Conservation (phyloP, 805 yeast species). For the Komagataella pseudopastoris region DNA sequence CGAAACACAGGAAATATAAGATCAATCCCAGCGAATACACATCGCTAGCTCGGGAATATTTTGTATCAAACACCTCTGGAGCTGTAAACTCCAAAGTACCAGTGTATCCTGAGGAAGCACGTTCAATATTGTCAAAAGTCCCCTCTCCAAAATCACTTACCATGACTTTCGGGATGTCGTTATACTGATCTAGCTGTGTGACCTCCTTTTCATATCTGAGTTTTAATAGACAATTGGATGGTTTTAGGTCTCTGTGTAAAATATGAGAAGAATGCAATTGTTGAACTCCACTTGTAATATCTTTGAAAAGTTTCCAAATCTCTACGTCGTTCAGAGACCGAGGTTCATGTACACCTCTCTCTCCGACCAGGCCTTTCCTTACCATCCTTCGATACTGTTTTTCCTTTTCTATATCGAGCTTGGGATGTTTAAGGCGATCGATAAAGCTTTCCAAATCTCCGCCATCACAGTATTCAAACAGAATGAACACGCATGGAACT, state of each 20-base stretch:
- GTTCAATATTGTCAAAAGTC: conserved; percentile 49
- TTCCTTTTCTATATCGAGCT: conserved; percentile 22
- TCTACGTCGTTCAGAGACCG: conserved; percentile 36
- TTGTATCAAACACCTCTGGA: conserved; percentile 57
- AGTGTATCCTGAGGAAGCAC: conserved; percentile 69
- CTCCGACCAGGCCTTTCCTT: conserved; percentile 6
- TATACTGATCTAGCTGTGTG: conserved; percentile 9
- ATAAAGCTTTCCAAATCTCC: conserved; percentile 72
- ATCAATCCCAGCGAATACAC: conserved; percentile 77
- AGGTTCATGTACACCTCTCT: conserved; percentile 1
- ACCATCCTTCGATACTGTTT: conserved; percentile 15
- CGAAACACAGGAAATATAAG: conserved; percentile 61
- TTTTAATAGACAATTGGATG: conserved; percentile 69
- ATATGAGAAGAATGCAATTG: conserved; percentile 65
- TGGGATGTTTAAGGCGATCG: conserved; percentile 20
- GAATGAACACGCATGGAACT: conserved; percentile 52
- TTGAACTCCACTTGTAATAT: conserved; percentile 55
- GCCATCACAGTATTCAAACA: conserved; percentile 82
- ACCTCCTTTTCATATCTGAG: conserved; percentile 13
- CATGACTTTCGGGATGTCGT: conserved; percentile 47
- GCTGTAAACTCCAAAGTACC: conserved; percentile 86
- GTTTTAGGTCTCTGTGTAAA: conserved; percentile 82
- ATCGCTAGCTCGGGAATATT: conserved; percentile 64
- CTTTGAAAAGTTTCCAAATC: conserved; percentile 53
- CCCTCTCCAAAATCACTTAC: conserved; percentile 91